phyloP scores from a whole-genome alignment of 345 rosid species.

The Brassica incana region DNA sequence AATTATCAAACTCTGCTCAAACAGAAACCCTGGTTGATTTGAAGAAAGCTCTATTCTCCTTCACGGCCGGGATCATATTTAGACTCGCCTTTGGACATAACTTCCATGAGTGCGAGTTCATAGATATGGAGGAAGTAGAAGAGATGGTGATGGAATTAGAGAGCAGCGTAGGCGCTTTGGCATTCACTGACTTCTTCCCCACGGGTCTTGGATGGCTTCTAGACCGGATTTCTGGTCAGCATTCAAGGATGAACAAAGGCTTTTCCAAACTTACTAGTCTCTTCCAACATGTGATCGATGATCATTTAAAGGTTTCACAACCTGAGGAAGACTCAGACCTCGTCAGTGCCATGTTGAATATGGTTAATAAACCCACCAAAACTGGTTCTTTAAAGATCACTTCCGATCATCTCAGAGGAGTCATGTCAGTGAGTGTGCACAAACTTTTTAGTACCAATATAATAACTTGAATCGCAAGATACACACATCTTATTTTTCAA shows the following conservation, averaged over 20 bases:
- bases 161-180: neutral
- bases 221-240: conserved; percentile 35
- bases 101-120: conserved; percentile 37
- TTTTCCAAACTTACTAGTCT: neutral
- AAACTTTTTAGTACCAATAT: neutral
- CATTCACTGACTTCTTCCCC: conserved; percentile 30
- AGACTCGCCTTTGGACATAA: conserved; percentile 40
- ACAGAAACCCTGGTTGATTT: conserved; percentile 28
- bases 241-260: neutral
- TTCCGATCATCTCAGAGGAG: conserved; percentile 46
- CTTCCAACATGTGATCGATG: conserved; percentile 3
- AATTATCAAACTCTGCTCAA: neutral
- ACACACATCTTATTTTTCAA: no score
- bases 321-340: neutral
- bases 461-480: no score
- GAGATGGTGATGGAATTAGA: neutral
- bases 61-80: conserved; percentile 30
- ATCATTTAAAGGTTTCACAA: neutral
- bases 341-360: conserved; percentile 28
- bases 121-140: conserved; percentile 14
- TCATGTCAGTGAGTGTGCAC: conserved; percentile 44
- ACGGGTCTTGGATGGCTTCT: conserved; percentile 41
- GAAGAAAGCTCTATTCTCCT: conserved; percentile 16
- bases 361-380: conserved; percentile 21
- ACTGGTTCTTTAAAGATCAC: conserved; percentile 31